Evolutionary conservation across 768 basidiomycete genomes (phyloP), one percentile per base, ranked within the genome.

Genomic region (Mycena galericulata): DNA sequence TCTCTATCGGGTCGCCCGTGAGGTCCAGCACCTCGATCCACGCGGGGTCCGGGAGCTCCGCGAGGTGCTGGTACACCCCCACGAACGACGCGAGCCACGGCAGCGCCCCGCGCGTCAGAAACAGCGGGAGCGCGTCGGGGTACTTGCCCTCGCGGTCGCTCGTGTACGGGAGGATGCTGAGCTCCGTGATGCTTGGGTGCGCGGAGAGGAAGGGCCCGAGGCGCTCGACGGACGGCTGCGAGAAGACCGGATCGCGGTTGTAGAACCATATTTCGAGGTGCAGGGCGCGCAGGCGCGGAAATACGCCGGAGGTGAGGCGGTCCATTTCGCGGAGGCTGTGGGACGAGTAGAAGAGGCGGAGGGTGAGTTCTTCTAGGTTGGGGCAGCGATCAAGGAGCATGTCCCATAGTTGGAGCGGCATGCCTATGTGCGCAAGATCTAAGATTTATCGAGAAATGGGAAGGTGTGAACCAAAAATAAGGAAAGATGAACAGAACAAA

Each of bases 331-430:
- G 56, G 15, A 65, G 68, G 24, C 22, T 47, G 55, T 47, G 58
- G 1, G 58, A 47, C 24, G 49, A 60, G 50, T 47, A 34, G 29
- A 54, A 47, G 8, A 69, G 50, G 49, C 56, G 51, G 24, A 69
- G 57, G 7, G 41, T 30, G 18, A 87, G 77, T 26, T 83, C 79
- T 65, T 84, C 79, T 29, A 72, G 64, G 22, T 54, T 46, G n/a
- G 71, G 64, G 41, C 68, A 56, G 15, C 55, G 54, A 14, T 38
- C 7, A n/a, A 58, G 30, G 40, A 72, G 71, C 68, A 72, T 70
- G 36, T 62, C 53, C 36, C 34, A 62, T 17, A 87, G 75, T 8
- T 72, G 36, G 17, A 17, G 9, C 0, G 70, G 66, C 29, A 71
- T 47, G 4, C 24, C 41, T 18, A 27, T 4, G 5, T 34, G 22